Base-by-base conservation (phyloP, 2,329 filamentous ascomycete genomes). In the Parafenestella ontariensis region DNA sequence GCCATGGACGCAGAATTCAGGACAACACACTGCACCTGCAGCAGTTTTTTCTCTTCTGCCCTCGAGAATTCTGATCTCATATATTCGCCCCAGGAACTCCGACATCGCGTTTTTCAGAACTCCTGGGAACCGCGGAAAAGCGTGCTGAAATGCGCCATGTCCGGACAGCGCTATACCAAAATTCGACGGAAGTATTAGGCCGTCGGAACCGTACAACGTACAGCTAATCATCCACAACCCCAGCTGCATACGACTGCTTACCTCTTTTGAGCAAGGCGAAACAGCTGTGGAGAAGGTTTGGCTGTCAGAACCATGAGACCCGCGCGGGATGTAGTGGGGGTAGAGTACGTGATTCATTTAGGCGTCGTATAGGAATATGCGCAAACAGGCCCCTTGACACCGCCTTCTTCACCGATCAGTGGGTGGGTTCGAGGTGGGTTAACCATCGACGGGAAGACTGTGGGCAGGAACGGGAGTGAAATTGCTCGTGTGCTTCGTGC, bases 261-360 rank as follows among this genome's bases (percentile, higher is more conserved):
- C 42, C 53, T 48, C 39, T 24, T 43, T 44, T 45, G n/a, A 44
- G 41, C 33, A 42, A 45, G 45, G 42, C 50, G 56, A 55, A 55
- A 56, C 50, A 54, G 39, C 31, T 48, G 54, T 47, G 51, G 42
- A 46, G 36, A 46, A 53, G 26, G 41, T 46, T 52, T 49, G 45
- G 13, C 42, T 43, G 41, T 54, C 46, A 44, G 45, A 64, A 59
- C 59, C 62, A 55, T 53, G 62, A 46, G 58, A 56, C 47, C 48
- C 46, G 56, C 52, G 61, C 52, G 66, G 67, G 64, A 59, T 67
- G 40, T 9, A 48, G 66, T 66, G 65, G 64, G 65, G 66, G 62
- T 57, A 41, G 50, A 61, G 59, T 68, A 69, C 67, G 66, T 67
- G 60, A 69, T 69, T 61, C 60, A 58, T 68, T 67, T 66, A 66